Conservation (phyloP, 164 flowering plant genomes). For the Litsea cubeba region DNA sequence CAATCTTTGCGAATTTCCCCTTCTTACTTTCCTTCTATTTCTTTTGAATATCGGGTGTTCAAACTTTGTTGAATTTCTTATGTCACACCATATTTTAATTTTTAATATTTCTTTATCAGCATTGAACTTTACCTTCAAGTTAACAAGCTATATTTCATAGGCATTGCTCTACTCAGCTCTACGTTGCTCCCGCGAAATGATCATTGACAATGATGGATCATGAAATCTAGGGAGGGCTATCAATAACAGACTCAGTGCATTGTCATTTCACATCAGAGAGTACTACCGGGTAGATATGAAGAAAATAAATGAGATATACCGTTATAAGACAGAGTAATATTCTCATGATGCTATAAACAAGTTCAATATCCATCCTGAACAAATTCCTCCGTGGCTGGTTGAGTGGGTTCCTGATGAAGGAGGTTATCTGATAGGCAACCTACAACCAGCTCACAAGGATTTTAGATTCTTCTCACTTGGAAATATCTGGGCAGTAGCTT, state of each 20-base stretch:
- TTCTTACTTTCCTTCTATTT: too few relatives aligned
- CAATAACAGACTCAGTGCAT: conserved; percentile 81
- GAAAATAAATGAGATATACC: conserved; percentile 82
- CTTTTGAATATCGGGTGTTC: too few relatives aligned
- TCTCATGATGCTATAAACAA: conserved; percentile 80
- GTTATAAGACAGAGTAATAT: conserved; percentile 90
- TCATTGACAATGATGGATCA: conserved; percentile 56
- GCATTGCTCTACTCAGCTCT: conserved; percentile 80
- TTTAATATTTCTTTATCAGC: neutral
- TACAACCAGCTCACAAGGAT: conserved; percentile 94
- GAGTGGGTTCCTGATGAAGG: conserved; percentile 90
- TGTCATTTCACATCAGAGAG: conserved; percentile 83
- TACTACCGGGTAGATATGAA: conserved; percentile 83
- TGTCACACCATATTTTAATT: neutral
- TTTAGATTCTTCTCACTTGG: conserved; percentile 91
- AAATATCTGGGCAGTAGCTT: conserved; percentile 75
- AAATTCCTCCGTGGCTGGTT: conserved; percentile 77
- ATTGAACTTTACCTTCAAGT: neutral
- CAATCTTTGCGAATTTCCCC: too few relatives aligned
- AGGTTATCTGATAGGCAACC: conserved; percentile 81
- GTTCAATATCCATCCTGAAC: conserved; percentile 91
- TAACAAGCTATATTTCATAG: conserved; percentile 25
- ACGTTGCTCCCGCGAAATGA: conserved; percentile 79
- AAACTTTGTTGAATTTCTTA: neutral
- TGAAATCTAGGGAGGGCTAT: conserved; percentile 61